Evolutionary conservation across 371 early-diverging fungal genomes (phyloP), one percentile per base, ranked within the genome.

Genomic region (Mucor mucedo): DNA sequence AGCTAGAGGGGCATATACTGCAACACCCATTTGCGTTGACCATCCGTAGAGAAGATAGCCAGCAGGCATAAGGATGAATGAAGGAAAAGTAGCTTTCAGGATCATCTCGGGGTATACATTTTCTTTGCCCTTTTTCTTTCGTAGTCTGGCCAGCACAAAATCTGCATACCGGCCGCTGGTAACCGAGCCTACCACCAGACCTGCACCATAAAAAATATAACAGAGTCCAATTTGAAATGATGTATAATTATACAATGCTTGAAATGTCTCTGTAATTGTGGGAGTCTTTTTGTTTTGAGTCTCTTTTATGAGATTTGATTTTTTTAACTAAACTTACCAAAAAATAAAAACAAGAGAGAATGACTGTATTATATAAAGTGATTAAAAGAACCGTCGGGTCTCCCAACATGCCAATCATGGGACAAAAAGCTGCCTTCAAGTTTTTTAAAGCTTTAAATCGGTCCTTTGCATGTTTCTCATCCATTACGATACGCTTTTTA

Each of bases 31-130:
- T 29, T 75, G 49, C 10, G 82, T 72, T 33, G 77, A 73, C 83
- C 84, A 87, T 1, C 83, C 87, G 66, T 81, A 87, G 13, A 84
- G 29, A 0, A 87, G 66, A 1, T 80, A 72, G 0, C 87, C 87
- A 4, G 70, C 39, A 13, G 87, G 87, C 10, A 87, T 77, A 10
- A 84, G 63, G 10, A 78, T 28, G 49, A 79, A 81, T 4, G 82
- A 81, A 45, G 80, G 68, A 57, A 75, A 70, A 0, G 79, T 71
- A 44, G 81, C 79, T 30, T 65, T 65, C 16, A 84, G 62, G 38
- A 83, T 66, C 38, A 79, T 63, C 49, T 84, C 84, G 8, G 83
- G 80, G n/a, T 50, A 44, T 4, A 68, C 40, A 52, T 57, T 60
- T 9, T 50, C 61, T 13, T 44, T 35, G 1, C 49, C 60, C 16